Percentiles rank a stretch among this genome's conserved stretches.
Conservation (phyloP, 75 land plant species). For the Selaginella tamariscina region DNA sequence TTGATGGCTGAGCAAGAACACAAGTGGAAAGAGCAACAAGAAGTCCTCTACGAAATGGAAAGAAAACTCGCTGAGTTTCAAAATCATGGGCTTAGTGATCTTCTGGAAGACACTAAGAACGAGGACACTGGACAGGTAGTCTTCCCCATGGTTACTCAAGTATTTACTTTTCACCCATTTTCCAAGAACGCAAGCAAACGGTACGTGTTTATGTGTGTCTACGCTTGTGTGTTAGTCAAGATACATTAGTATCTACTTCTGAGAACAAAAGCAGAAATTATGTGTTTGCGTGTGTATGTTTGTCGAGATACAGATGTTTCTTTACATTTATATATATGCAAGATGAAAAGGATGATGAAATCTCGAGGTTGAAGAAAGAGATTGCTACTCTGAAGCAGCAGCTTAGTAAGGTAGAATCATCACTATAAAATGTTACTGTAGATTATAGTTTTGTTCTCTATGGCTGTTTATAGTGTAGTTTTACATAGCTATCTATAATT, state of each 20-base stretch:
- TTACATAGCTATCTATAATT: too few relatives aligned
- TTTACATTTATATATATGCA: background rate
- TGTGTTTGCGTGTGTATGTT: too few relatives aligned
- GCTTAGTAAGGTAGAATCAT: background rate
- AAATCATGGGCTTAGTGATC: background rate
- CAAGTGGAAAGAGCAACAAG: background rate
- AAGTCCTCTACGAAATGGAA: background rate
- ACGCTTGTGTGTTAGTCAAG: too few relatives aligned
- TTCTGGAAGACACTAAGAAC: background rate
- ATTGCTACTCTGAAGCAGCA: background rate
- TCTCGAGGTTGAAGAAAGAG: background rate
- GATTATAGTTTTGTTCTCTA: background rate
- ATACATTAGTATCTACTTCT: too few relatives aligned
- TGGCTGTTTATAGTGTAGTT: too few relatives aligned
- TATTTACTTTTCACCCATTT: background rate
- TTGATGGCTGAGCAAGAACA: background rate
- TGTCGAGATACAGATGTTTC: too few relatives aligned
- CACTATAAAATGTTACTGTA: background rate
- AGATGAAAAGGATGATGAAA: constrained; percentile 1
- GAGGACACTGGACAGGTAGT: background rate
- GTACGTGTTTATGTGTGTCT: too few relatives aligned
- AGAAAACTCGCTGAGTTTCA: background rate
- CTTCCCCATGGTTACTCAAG: background rate
- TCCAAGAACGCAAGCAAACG: background rate
- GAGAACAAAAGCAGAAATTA: too few relatives aligned